Percentiles rank a stretch among this genome's conserved stretches.
Conservation (phyloP, 306 rosid species). For the Acacia crassicarpa region DNA sequence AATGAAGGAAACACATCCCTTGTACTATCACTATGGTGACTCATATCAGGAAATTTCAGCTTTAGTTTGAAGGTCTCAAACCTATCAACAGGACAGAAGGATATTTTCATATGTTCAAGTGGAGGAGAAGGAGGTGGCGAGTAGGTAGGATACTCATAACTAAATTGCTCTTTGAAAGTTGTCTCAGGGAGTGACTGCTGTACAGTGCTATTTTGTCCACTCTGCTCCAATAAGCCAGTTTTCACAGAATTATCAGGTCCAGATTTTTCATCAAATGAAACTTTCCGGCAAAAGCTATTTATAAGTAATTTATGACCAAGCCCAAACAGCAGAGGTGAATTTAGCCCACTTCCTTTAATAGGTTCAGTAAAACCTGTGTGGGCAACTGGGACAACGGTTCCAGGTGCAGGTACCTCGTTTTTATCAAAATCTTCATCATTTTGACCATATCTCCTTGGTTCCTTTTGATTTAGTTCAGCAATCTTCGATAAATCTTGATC, state of each 20-base stretch:
- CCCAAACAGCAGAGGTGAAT: constrained; percentile 65
- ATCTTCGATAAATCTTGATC: constrained; percentile 34
- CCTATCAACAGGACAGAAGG: constrained; percentile 74
- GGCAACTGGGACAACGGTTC: constrained; percentile 40
- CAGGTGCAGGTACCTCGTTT: constrained; percentile 36
- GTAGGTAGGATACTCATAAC: constrained; percentile 42
- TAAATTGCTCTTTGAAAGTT: constrained; percentile 48
- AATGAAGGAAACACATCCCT: constrained; percentile 78
- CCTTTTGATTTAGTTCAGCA: constrained; percentile 36
- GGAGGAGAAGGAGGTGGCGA: constrained; percentile 88
- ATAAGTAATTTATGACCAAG: constrained; percentile 66
- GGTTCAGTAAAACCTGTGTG: constrained; percentile 37
- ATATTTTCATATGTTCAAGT: constrained; percentile 92
- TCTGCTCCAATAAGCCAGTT: constrained; percentile 55
- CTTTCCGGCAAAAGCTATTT: constrained; percentile 66
- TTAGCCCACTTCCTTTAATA: constrained; percentile 45
- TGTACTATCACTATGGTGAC: constrained; percentile 50
- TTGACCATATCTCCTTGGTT: constrained; percentile 35
- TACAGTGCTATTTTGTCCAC: constrained; percentile 34
- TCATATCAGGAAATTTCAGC: constrained; percentile 79
- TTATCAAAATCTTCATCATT: constrained; percentile 31
- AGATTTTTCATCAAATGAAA: constrained; percentile 54
- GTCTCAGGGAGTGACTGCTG: constrained; percentile 41
- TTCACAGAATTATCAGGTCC: constrained; percentile 47
- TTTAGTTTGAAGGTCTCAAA: constrained; percentile 70